Evolutionary conservation across 2,329 filamentous ascomycete genomes (phyloP).

Genomic region (Talaromyces marneffei): DNA sequence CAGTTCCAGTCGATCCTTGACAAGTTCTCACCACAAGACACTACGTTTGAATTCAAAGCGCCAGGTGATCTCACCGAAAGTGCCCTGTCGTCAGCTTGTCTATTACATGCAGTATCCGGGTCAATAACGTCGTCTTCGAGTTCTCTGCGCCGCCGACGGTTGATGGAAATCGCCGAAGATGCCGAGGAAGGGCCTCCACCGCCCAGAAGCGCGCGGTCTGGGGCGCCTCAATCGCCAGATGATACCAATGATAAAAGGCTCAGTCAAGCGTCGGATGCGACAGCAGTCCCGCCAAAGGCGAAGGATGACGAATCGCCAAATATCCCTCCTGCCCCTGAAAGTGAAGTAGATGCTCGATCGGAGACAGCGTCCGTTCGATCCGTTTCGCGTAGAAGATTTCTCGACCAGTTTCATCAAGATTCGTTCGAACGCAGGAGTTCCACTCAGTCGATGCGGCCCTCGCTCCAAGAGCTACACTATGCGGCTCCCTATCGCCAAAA

Average conservation of each 20-base stretch:
- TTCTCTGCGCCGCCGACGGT: slow-evolving; percentile 66
- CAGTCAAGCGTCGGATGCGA: slow-evolving; percentile 32
- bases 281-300: slow-evolving; percentile 26
- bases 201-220: slow-evolving; percentile 14
- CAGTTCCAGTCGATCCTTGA: slow-evolving; percentile 59
- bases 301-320: slow-evolving; percentile 12
- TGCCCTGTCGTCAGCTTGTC: slow-evolving; percentile 80
- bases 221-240: background rate
- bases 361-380: slow-evolving; percentile 23
- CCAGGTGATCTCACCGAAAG: slow-evolving; percentile 80
- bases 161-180: slow-evolving; percentile 93
- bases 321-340: slow-evolving; percentile 3
- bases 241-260: slow-evolving; percentile 9
- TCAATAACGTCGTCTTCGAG: slow-evolving; percentile 81
- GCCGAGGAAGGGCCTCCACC: slow-evolving; percentile 64
- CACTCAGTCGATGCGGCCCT: slow-evolving; percentile 40
- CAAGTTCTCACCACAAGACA: slow-evolving; percentile 78
- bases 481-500: slow-evolving; percentile 49
- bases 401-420: slow-evolving; percentile 33
- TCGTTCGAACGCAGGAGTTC: slow-evolving; percentile 34
- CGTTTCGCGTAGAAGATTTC: slow-evolving; percentile 22
- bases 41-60: slow-evolving; percentile 67
- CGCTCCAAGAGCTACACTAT: slow-evolving; percentile 40
- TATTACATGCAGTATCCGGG: slow-evolving; percentile 77
- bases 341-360: slow-evolving; percentile 19